Base-by-base conservation (phyloP, 208 protist genomes). In the Acanthamoeba divionensis region DNA sequence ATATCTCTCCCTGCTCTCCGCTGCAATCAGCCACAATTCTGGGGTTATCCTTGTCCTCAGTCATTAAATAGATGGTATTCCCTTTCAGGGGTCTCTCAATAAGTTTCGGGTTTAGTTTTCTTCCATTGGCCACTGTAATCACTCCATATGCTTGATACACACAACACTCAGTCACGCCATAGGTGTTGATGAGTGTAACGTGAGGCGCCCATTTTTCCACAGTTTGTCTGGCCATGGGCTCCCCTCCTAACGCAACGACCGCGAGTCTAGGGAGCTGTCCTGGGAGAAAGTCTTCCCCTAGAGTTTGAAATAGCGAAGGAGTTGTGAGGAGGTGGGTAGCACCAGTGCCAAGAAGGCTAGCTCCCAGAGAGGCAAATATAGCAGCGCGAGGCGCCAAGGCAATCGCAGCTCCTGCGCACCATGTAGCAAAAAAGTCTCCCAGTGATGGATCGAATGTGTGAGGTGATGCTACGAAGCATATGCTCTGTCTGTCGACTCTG, bases 111-210 rank as follows among this genome's bases (percentile, higher is more conserved):
- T 41, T 80, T 29, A 54, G 36, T 13, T 48, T 15, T 2, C 77
- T 29, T 26, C 41, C n/a, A n/a, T 54, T 10, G 8, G 77, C 77
- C 15, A 36, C 47, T 13, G 77, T 47, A 24, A 60, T 18, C 18
- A 60, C 52, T 60, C 18, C 52, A 60, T 24, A 60, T 18, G 52
- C 52, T 55, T 86, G 77, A 24, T 86, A 86, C 15, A 86, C 77
- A 44, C 77, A 86, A 55, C 77, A 86, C 77, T 86, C 77, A 21
- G 77, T 86, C 10, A 86, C 77, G 54, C 77, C 77, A 55, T 86
- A 86, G 0, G 77, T 86, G 54, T 86, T 86, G 52, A 86, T 60
- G 29, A 86, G 21, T 33, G 18, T 15, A 38, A 8, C 0, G 8
- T 36, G 13, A 44, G 10, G 8, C 13, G 50, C 7, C 77, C 77